Conservation (phyloP, 2,329 filamentous ascomycete species). For the Aspergillus fumigatiaffinis region DNA sequence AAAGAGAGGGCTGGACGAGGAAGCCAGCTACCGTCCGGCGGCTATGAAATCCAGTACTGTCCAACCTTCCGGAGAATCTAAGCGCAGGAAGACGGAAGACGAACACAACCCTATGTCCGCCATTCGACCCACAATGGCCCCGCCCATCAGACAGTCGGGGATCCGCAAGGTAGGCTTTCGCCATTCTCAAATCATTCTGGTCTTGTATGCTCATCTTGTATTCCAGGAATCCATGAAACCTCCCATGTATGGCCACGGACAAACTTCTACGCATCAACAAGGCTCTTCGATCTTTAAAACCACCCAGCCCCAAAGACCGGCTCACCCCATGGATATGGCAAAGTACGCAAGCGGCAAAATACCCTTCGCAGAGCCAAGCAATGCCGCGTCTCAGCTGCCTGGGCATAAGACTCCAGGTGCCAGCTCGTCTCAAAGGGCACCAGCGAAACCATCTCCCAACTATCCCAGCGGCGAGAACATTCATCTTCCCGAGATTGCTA, state of each 20-base stretch:
- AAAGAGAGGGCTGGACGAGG: constrained; percentile 69
- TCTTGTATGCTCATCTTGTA: not conserved
- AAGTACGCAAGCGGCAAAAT: constrained; percentile 86
- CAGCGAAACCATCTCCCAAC: constrained; percentile 67
- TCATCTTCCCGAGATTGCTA: constrained; percentile 89
- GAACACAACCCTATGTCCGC: constrained; percentile 62
- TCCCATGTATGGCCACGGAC: constrained; percentile 38
- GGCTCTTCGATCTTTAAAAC: constrained; percentile 35
- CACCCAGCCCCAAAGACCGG: constrained; percentile 56
- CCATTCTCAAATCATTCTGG: not conserved
- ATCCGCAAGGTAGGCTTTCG: constrained; percentile 60
- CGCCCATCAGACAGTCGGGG: constrained; percentile 77
- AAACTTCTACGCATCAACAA: constrained; percentile 30
- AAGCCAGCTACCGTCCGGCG: constrained; percentile 47
- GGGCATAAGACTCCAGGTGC: constrained; percentile 66
- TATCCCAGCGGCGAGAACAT: constrained; percentile 89
- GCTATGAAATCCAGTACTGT: constrained; percentile 41
- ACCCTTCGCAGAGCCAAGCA: constrained; percentile 73
- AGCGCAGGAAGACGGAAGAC: constrained; percentile 74
- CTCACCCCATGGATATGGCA: constrained; percentile 76
- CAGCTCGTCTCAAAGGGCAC: constrained; percentile 33
- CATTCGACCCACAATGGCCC: constrained; percentile 68
- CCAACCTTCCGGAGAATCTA: constrained; percentile 68
- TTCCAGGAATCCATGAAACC: constrained; percentile 33
- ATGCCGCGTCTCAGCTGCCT: constrained; percentile 43